Evolutionary conservation across 202 grass and related monocot species (phyloP).

Genomic region (Eragrostis tef): DNA sequence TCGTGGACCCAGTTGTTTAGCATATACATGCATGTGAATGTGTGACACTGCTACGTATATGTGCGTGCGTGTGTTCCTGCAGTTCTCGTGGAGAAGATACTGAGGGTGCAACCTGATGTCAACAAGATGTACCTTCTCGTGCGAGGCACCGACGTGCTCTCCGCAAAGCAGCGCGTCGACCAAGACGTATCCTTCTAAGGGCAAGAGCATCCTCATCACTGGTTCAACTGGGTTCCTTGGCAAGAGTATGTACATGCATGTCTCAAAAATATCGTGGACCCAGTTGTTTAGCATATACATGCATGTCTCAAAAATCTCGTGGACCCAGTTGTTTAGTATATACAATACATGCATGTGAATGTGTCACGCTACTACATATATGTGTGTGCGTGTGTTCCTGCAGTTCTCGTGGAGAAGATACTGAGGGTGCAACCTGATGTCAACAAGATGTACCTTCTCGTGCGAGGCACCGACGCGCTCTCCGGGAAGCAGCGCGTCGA

Average conservation of each 20-base stretch:
- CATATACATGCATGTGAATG: no score
- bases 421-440: slow-evolving; percentile 65
- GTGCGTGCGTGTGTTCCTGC: neutral
- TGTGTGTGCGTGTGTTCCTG: neutral
- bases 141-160: slow-evolving; percentile 33
- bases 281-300: no score
- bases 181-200: slow-evolving; percentile 58
- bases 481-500: slow-evolving; percentile 65
- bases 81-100: slow-evolving; percentile 79
- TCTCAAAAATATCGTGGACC: no score
- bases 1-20: no score
- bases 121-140: slow-evolving; percentile 67
- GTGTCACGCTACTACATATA: no score
- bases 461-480: slow-evolving; percentile 39
- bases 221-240: slow-evolving; percentile 80
- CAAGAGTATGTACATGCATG: neutral
- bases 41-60: no score
- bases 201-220: slow-evolving; percentile 75
- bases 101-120: slow-evolving; percentile 64
- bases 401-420: slow-evolving; percentile 80
- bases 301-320: no score
- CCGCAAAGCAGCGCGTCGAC: slow-evolving; percentile 64
- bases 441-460: slow-evolving; percentile 63
- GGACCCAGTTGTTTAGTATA: no score
- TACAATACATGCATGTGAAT: no score